Evolutionary conservation across 257 asterid genomes (phyloP), one percentile per base, ranked within the genome.

Genomic region (Misopates orontium): DNA sequence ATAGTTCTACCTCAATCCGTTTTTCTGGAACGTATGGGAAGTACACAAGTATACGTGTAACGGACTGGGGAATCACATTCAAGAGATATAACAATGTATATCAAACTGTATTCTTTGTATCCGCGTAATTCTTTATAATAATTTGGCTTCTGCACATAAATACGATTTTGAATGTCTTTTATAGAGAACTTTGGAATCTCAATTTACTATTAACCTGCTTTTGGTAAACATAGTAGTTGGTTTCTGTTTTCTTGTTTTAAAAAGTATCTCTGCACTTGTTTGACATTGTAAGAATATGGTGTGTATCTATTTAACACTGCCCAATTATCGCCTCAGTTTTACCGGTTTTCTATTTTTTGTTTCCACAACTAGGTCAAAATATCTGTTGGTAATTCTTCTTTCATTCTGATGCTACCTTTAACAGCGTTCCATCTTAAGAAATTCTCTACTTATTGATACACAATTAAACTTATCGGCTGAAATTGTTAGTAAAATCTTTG

Each of bases 121-220:
- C 11, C 20, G 53, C 69, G 13, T 8, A 36, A 64, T 9, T 23
- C 45, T 25, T 14, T 49, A 4, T 47, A 20, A 21, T 67, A 21
- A 12, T 44, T 55, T 10, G 47, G 36, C 53, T 24, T 41, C 24
- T 57, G 36, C 60, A 13, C 8, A 0, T 45, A 28, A 17, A 3
- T 18, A 24, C 25, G 15, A 36, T 55, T 56, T 20, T 10, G 20
- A 28, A 16, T 40, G 41, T 58, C 47, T 20, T 28, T 15, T 32
- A n/a, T 23, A 58, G 53, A 36, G 50, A 59, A 66, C 63, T 55
- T 18, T 58, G 25, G 24, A 40, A 64, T 20, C 60, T 23, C 51
- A 49, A 49, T 7, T 16, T 36, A 15, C 4, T 58, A 24, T 14
- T 10, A 21, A 56, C n/a, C 21, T 48, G 31, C 18, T 36, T 36